These are phyloP conservation scores for Dryas octopetala DNA, from an alignment of 306 rosid genomes.

Conservation along the genomic window DNA sequence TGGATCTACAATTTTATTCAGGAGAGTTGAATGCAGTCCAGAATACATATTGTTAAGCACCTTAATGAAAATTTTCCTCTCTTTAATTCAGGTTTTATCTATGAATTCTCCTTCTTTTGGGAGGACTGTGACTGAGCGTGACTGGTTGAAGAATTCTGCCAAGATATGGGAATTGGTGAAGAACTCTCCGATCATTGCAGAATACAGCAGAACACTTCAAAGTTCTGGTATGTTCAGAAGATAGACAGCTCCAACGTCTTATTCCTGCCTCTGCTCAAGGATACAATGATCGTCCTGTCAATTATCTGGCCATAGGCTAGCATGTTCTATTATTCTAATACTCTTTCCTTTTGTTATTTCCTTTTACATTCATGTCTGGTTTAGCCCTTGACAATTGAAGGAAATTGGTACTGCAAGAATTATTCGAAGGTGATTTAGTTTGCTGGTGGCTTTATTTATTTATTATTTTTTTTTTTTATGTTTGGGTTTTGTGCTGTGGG, in stretches of 20 bases:
- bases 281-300: background rate
- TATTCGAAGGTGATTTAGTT: background rate
- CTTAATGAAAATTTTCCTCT: background rate
- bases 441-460: background rate
- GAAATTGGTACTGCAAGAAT: background rate
- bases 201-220: constrained; percentile 68
- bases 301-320: background rate
- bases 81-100: constrained; percentile 54
- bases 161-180: constrained; percentile 85
- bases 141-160: constrained; percentile 84
- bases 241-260: constrained; percentile 20
- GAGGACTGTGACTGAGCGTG: constrained; percentile 72
- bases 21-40: background rate
- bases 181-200: constrained; percentile 65
- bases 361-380: background rate
- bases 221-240: constrained; percentile 72
- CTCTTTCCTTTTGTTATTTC: background rate
- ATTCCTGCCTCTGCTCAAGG: background rate
- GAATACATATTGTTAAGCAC: background rate
- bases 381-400: background rate
- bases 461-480: too few species aligned
- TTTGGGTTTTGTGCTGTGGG: too few species aligned
- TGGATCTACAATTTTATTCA: background rate
- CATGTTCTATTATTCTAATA: background rate
- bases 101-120: constrained; percentile 62